phyloP scores from a whole-genome alignment of 768 basidiomycete genomes.

The Mycena venus region DNA sequence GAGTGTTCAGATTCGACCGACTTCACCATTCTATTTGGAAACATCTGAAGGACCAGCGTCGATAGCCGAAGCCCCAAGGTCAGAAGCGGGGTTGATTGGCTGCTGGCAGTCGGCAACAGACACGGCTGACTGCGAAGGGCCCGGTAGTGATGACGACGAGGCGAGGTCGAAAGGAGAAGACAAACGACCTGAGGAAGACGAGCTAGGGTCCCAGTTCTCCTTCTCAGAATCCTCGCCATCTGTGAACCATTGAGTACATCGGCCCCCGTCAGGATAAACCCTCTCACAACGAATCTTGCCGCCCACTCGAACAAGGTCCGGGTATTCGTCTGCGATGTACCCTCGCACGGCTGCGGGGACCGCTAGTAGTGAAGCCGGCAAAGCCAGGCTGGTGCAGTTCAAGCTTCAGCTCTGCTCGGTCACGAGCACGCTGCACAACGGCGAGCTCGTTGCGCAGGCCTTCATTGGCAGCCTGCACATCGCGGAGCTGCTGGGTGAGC shows the following conservation, averaged over 20 bases:
- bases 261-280: slow-evolving; percentile 17
- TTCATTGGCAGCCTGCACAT: too few relatives aligned
- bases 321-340: neutral
- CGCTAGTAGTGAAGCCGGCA: neutral
- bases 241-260: too few relatives aligned
- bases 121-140: neutral
- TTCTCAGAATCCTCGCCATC: neutral
- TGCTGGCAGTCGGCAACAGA: neutral
- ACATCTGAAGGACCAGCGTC: neutral
- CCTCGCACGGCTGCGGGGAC: neutral
- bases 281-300: slow-evolving; percentile 18
- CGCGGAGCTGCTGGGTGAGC: too few relatives aligned
- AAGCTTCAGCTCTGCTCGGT: slow-evolving; percentile 31
- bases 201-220: neutral
- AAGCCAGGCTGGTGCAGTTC: neutral
- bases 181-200: too few relatives aligned
- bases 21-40: too few relatives aligned
- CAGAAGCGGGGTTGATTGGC: too few relatives aligned
- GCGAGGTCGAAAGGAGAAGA: too few relatives aligned
- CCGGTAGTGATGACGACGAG: neutral
- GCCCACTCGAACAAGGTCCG: neutral
- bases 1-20: neutral
- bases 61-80: neutral
- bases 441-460: too few relatives aligned
- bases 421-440: too few relatives aligned